Percentiles rank a stretch among this genome's conserved stretches.
These are phyloP conservation scores for Fusarium proliferatum DNA, from an alignment of 2,329 filamentous ascomycete species.

Conservation along the genomic window DNA sequence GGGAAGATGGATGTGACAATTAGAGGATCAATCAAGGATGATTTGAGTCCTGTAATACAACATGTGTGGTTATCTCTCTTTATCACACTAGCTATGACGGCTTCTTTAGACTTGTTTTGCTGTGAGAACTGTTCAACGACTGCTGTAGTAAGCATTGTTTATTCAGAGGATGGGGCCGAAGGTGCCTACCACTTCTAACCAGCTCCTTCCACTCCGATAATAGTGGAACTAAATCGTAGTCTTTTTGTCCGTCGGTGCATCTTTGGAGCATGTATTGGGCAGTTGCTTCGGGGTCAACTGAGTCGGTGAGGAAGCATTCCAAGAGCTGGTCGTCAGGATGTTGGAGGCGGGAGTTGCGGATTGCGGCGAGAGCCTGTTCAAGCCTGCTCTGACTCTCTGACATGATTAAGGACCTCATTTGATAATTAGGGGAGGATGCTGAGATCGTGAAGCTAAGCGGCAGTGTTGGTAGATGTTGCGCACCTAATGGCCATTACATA, in stretches of 20 bases:
- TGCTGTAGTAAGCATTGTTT: accelerated
- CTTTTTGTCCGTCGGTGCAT: not conserved
- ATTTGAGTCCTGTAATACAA: not conserved
- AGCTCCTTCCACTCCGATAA: not conserved
- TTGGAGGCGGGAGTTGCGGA: accelerated
- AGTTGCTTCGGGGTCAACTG: not conserved
- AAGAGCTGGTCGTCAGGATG: not conserved
- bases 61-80: not conserved
- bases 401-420: accelerated
- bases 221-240: not conserved
- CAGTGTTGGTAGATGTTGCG: not conserved
- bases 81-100: accelerated
- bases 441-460: accelerated
- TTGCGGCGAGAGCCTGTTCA: accelerated
- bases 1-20: not conserved
- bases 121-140: no score
- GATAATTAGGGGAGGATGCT: accelerated
- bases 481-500: not conserved
- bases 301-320: not conserved
- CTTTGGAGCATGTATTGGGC: not conserved
- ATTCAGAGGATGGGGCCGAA: not conserved
- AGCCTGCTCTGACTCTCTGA: no score
- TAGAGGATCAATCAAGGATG: not conserved
- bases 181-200: not conserved
- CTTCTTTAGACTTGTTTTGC: accelerated